A percentile compares a stretch with the other conserved stretches of the same genome.
Evolutionary conservation across 805 yeast genomes (phyloP).

Genomic region (Cyberlindnera bimundalis): DNA sequence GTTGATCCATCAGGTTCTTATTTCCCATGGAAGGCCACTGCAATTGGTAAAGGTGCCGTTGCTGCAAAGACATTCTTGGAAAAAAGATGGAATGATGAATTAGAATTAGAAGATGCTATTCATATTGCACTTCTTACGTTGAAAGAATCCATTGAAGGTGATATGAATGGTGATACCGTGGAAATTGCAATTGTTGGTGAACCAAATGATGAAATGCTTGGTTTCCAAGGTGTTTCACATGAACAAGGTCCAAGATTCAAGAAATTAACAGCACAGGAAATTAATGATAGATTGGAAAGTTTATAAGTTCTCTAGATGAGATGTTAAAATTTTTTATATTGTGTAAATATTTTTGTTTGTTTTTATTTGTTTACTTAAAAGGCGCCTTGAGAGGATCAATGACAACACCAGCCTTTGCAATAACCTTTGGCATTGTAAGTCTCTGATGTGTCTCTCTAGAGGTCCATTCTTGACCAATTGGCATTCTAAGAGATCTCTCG

Average conservation of each 20-base stretch:
- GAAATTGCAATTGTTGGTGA: constrained; percentile 87
- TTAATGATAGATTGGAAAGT: constrained; percentile 92
- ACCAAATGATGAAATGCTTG: constrained; percentile 76
- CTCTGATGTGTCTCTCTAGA: constrained; percentile 83
- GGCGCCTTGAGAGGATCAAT: constrained; percentile 91
- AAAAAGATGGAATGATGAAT: constrained; percentile 96
- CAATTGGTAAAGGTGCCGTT: constrained; percentile 92
- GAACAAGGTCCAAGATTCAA: constrained; percentile 88
- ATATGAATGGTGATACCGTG: constrained; percentile 93
- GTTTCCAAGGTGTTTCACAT: constrained; percentile 75
- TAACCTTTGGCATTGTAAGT: constrained; percentile 82
- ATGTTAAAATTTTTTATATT: no score
- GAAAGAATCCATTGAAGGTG: constrained; percentile 97
- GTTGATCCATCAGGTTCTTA: constrained; percentile 98
- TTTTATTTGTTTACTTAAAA: constrained; percentile 42
- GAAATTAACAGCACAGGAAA: constrained; percentile 82
- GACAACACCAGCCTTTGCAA: constrained; percentile 82
- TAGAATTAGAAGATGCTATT: constrained; percentile 96
- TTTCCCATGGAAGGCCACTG: constrained; percentile 99
- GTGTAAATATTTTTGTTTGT: no score
- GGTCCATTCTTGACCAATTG: constrained; percentile 97
- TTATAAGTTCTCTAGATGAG: constrained; percentile 40
- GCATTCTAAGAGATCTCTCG: constrained; percentile 90
- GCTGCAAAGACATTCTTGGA: constrained; percentile 98
- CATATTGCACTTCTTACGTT: constrained; percentile 92